Conservation (phyloP, 2,329 filamentous ascomycete species). For the Fusarium begoniae region DNA sequence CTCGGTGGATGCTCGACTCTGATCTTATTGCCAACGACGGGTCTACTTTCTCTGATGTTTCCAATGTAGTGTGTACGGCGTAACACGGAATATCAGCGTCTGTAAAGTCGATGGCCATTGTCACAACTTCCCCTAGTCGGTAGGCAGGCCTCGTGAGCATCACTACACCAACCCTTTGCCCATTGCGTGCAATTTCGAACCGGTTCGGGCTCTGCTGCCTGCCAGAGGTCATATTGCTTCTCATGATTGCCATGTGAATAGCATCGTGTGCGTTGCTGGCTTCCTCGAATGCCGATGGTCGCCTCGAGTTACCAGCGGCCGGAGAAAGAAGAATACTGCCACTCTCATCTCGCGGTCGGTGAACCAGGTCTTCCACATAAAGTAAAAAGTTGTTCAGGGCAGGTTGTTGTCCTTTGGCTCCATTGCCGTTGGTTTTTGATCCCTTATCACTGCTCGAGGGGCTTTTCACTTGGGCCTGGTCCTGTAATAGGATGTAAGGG, state of each 20-base stretch:
- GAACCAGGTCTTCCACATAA: slow-evolving; percentile 80
- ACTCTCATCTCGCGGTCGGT: slow-evolving; percentile 63
- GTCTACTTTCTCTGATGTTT: slow-evolving; percentile 87
- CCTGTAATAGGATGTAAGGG: slow-evolving; percentile 88
- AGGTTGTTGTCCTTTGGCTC: slow-evolving; percentile 45
- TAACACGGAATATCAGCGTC: slow-evolving; percentile 83
- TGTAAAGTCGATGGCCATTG: slow-evolving; percentile 84
- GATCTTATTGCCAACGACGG: slow-evolving; percentile 83
- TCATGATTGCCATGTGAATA: slow-evolving; percentile 90
- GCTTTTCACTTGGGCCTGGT: slow-evolving; percentile 75
- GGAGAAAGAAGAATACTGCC: slow-evolving; percentile 75
- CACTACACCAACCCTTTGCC: slow-evolving; percentile 89
- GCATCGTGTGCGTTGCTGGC: slow-evolving; percentile 77
- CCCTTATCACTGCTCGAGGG: slow-evolving; percentile 40
- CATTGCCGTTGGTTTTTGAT: slow-evolving; percentile 43
- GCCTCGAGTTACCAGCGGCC: slow-evolving; percentile 63
- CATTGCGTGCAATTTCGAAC: slow-evolving; percentile 93
- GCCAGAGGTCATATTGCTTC: slow-evolving; percentile 74
- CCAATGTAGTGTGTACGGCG: slow-evolving; percentile 82
- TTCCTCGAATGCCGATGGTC: slow-evolving; percentile 65
- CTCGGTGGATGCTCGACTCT: slow-evolving; percentile 84
- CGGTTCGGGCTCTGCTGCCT: slow-evolving; percentile 86
- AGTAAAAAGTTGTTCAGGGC: slow-evolving; percentile 74
- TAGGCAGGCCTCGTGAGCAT: slow-evolving; percentile 90
- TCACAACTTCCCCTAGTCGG: slow-evolving; percentile 86